Base-by-base conservation (phyloP, 2,329 filamentous ascomycete genomes). In the Madurella fahalii region DNA sequence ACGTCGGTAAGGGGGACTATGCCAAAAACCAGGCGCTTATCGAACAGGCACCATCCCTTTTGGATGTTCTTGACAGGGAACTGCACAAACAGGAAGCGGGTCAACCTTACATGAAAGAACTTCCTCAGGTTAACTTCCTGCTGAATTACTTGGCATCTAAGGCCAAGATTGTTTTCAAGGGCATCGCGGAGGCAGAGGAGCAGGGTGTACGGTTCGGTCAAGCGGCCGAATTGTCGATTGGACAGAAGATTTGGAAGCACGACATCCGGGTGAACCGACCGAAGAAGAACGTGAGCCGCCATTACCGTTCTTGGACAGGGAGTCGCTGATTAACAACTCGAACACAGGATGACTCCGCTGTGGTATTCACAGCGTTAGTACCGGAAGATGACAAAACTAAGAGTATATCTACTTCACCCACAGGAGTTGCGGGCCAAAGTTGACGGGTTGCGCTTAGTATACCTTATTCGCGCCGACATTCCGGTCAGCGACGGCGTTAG, bases 111-210 rank as follows among this genome's bases (percentile, higher is more conserved):
- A 74, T 77, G 60, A 77, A 77, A 57, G 74, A 78, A 13, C 69
- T 87, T 15, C 78, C 83, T 0, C 80, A 82, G 53, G 71, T 90
- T n/a, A 80, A 81, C 47, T 83, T 87, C 50, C 68, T 92, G 42
- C 81, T 83, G 12, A 74, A 76, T 11, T 79, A 83, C 53, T 71
- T 90, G 15, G 74, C 77, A 0, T 68, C 69, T 2, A 83, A 84
- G 63, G 82, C 84, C 9, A 77, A 76, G n/a, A 70, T 70, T 8
- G 77, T 90, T 2, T 89, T 90, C 63, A 70, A 80, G 51, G 77
- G 84, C 55, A 84, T 91, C 66, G 84, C 89, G 58, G 81, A 86
- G 69, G 81, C 85, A 7, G 81, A 90, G 70, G 78, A 82, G 63
- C 75, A 85, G 52, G 86, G 83, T 53, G 85, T 91, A 11, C 74